Evolutionary conservation across 768 basidiomycete species (phyloP).

Genomic region (Mrakia hoshinonis): DNA sequence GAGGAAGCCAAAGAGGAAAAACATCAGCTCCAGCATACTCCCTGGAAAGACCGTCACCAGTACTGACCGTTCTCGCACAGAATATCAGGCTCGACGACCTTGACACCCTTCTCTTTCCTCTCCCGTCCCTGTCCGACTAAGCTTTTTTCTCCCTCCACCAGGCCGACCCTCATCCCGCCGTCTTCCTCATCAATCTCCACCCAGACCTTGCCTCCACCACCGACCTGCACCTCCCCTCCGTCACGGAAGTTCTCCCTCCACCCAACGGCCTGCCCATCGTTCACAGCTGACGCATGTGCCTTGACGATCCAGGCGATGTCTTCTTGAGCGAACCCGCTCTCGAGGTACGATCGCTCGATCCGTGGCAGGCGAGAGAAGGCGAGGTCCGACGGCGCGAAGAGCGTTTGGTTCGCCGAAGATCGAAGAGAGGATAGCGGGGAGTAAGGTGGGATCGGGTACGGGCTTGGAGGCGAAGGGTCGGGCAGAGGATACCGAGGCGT

Average conservation of each 20-base stretch:
- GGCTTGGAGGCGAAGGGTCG: slow-evolving; percentile 39
- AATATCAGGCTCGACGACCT: slow-evolving; percentile 21
- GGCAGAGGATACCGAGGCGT: slow-evolving; percentile 10
- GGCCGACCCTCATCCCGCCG: slow-evolving; percentile 36
- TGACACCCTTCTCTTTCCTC: background rate
- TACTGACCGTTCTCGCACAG: slow-evolving; percentile 57
- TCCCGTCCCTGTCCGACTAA: background rate
- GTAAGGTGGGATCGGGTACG: slow-evolving; percentile 39
- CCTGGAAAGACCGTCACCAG: too few species aligned
- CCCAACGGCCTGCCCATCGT: slow-evolving; percentile 35
- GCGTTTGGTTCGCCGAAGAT: slow-evolving; percentile 60
- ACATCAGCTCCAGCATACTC: background rate
- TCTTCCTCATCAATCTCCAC: slow-evolving; percentile 35
- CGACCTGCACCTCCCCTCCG: slow-evolving; percentile 4
- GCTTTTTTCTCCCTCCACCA: slow-evolving; percentile 1
- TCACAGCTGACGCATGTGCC: slow-evolving; percentile 33
- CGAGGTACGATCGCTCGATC: slow-evolving; percentile 76
- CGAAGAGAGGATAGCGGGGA: slow-evolving; percentile 32
- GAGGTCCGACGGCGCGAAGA: slow-evolving; percentile 77
- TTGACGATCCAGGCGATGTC: slow-evolving; percentile 70
- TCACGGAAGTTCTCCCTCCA: slow-evolving; percentile 46
- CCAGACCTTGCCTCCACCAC: slow-evolving; percentile 10
- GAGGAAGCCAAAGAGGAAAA: background rate
- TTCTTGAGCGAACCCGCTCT: slow-evolving; percentile 73
- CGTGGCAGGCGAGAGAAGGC: slow-evolving; percentile 73